phyloP scores from a whole-genome alignment of 495 filamentous ascomycete species.

The Penicillium pulvis region DNA sequence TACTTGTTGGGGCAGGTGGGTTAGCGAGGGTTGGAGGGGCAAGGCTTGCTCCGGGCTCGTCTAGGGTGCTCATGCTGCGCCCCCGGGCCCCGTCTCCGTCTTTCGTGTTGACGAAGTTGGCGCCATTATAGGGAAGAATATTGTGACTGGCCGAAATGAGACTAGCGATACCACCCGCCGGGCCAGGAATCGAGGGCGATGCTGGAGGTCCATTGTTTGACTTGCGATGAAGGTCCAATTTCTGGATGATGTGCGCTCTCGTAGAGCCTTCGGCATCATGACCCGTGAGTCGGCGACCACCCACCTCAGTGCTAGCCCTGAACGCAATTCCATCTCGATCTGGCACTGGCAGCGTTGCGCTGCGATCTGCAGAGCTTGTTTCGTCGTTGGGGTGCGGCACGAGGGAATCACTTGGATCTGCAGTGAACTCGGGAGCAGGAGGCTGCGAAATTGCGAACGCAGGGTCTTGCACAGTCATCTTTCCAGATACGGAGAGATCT shows the following conservation, averaged over 20 bases:
- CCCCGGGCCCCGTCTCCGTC: constrained; percentile 37
- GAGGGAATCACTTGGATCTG: constrained; percentile 69
- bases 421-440: constrained; percentile 84
- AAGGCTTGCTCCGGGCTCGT: constrained; percentile 62
- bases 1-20: constrained; percentile 81
- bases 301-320: constrained; percentile 74
- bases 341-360: constrained; percentile 66
- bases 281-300: constrained; percentile 48
- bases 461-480: constrained; percentile 63
- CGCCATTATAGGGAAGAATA: constrained; percentile 62
- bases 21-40: constrained; percentile 83
- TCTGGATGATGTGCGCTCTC: constrained; percentile 88
- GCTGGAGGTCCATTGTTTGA: constrained; percentile 54
- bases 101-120: constrained; percentile 31
- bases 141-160: constrained; percentile 85
- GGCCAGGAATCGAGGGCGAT: constrained; percentile 40
- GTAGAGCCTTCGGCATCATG: constrained; percentile 59
- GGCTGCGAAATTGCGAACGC: constrained; percentile 92
- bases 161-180: constrained; percentile 76
- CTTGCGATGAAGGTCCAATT: constrained; percentile 86
- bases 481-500: constrained; percentile 59
- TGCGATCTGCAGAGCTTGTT: constrained; percentile 54
- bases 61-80: constrained; percentile 34
- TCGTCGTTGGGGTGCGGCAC: constrained; percentile 61
- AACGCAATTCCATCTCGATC: constrained; percentile 58